Evolutionary conservation across 176 grass and related monocot genomes (phyloP).

Genomic region (Bolboschoenus planiculmis): DNA sequence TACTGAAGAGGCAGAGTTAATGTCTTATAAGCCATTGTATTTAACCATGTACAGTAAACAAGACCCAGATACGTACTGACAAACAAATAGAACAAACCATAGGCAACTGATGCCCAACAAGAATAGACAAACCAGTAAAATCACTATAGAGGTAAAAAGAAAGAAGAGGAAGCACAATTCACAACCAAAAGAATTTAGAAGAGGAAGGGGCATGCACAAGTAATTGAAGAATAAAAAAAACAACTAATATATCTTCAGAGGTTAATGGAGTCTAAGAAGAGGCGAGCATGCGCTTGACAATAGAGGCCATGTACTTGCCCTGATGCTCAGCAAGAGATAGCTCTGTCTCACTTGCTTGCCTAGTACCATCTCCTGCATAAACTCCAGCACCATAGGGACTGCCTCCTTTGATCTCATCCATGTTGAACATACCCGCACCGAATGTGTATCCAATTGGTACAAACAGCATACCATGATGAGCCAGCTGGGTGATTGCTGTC

Average conservation of each 20-base stretch:
- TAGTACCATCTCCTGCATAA: conserved; percentile 70
- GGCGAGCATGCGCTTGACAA: conserved; percentile 43
- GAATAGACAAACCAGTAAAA: conserved; percentile 24
- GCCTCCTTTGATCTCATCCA: conserved; percentile 75
- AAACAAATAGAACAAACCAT: conserved; percentile 21
- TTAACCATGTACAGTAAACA: conserved; percentile 20
- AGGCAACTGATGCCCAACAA: neutral
- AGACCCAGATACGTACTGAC: neutral
- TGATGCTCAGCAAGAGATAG: conserved; percentile 75
- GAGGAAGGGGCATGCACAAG: neutral
- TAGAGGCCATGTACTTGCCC: conserved; percentile 81
- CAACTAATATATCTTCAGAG: conserved; percentile 26
- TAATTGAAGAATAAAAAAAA: conserved; percentile 9
- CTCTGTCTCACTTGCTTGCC: conserved; percentile 58
- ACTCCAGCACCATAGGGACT: conserved; percentile 73
- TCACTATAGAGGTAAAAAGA: conserved; percentile 35
- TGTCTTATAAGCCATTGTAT: neutral
- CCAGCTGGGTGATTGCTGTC: conserved; percentile 84
- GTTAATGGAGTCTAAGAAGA: conserved; percentile 3
- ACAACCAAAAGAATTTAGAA: conserved; percentile 23
- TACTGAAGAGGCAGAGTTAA: neutral
- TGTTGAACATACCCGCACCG: conserved; percentile 65
- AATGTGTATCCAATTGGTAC: conserved; percentile 85
- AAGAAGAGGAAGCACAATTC: conserved; percentile 18
- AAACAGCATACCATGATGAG: conserved; percentile 81